Evolutionary conservation across 768 basidiomycete genomes (phyloP).

Genomic region (Mycena belliarum): DNA sequence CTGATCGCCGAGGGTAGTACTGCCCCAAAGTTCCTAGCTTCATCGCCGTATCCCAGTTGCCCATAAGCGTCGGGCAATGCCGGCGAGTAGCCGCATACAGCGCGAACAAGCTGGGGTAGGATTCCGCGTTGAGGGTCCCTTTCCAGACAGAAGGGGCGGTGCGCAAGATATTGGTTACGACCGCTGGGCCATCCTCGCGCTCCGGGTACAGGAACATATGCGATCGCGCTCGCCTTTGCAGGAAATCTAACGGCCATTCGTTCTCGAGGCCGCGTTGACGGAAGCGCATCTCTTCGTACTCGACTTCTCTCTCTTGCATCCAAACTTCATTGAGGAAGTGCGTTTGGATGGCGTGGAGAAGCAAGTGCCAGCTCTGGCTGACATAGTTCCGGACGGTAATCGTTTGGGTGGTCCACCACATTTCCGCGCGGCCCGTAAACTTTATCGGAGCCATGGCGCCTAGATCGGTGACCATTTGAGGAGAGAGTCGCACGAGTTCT

Average conservation of each 20-base stretch:
- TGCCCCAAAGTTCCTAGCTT: neutral
- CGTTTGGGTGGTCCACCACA: conserved; percentile 1
- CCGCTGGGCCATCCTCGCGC: neutral
- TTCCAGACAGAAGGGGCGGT: neutral
- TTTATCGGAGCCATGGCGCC: conserved; percentile 1
- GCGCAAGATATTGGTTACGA: neutral
- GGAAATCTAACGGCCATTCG: conserved; percentile 2
- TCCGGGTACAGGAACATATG: neutral
- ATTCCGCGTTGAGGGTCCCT: neutral
- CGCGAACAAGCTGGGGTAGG: neutral
- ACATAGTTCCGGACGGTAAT: neutral
- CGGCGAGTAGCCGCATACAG: neutral
- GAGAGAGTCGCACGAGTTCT: neutral
- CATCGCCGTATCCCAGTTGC: conserved; percentile 4
- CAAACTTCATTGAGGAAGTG: conserved; percentile 9
- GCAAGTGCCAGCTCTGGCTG: neutral
- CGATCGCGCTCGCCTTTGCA: neutral
- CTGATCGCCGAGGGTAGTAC: conserved; percentile 4
- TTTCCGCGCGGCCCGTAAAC: neutral
- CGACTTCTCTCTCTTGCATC: neutral
- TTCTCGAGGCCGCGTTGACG: neutral
- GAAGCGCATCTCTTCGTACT: conserved; percentile 8
- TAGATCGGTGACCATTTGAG: conserved; percentile 1
- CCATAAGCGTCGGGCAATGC: neutral
- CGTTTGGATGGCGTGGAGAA: neutral